These are phyloP conservation scores for Ampelocalamus luodianensis DNA, from an alignment of 176 grass and related monocot species.

Conservation along the genomic window DNA sequence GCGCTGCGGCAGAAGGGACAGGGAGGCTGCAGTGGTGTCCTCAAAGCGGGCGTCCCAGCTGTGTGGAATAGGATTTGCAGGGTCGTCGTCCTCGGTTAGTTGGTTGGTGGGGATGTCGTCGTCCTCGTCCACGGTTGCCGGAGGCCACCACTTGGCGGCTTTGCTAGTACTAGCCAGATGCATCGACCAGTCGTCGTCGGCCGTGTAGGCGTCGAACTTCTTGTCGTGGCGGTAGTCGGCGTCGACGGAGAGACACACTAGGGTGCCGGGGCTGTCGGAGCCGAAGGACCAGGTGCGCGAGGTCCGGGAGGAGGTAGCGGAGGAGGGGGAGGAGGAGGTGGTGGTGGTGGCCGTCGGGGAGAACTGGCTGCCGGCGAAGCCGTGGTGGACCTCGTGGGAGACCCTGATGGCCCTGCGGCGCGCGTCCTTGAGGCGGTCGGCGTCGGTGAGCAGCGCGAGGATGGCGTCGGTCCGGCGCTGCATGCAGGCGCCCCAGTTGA, in stretches of 20 bases:
- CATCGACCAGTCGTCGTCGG: slow-evolving; percentile 34
- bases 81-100: not conserved
- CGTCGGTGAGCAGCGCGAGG: slow-evolving; percentile 48
- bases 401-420: slow-evolving; percentile 49
- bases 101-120: slow-evolving; percentile 19
- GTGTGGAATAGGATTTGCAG: not conserved
- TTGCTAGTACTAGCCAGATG: not conserved
- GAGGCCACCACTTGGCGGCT: not conserved
- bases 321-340: slow-evolving; percentile 29
- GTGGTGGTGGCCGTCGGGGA: not conserved
- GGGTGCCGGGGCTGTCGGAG: slow-evolving; percentile 55
- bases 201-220: slow-evolving; percentile 60
- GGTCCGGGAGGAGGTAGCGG: slow-evolving; percentile 44
- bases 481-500: slow-evolving; percentile 82
- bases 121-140: not conserved
- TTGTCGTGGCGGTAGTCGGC: slow-evolving; percentile 61
- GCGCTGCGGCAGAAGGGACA: not conserved
- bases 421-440: slow-evolving; percentile 55
- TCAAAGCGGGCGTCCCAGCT: slow-evolving; percentile 5
- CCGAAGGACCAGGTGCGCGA: slow-evolving; percentile 60
- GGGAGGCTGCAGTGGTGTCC: not conserved
- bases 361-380: slow-evolving; percentile 8
- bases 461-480: slow-evolving; percentile 55
- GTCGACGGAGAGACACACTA: slow-evolving; percentile 37
- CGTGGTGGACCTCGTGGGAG: slow-evolving; percentile 40